These are phyloP conservation scores for Saturnispora gosingensis DNA, from an alignment of 805 yeast genomes.

Conservation along the genomic window DNA sequence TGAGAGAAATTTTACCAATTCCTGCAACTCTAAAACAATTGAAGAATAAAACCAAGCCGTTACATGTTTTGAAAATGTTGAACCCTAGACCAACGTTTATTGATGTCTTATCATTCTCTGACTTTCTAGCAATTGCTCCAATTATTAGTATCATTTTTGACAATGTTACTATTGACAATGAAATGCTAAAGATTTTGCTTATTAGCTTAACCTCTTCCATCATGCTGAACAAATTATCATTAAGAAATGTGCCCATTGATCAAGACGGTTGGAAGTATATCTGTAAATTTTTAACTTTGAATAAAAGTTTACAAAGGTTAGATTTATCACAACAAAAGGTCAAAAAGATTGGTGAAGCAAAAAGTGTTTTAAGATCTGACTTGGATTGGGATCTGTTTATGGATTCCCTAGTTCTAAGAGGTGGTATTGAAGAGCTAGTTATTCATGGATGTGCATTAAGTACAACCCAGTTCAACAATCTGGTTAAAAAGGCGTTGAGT, in stretches of 20 bases:
- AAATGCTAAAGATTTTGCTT: slow-evolving; percentile 43
- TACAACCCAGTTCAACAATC: slow-evolving; percentile 32
- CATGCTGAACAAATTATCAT: slow-evolving; percentile 41
- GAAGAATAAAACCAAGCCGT: slow-evolving; percentile 40
- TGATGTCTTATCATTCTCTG: slow-evolving; percentile 48
- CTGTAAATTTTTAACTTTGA: slow-evolving; percentile 39
- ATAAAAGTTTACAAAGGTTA: slow-evolving; percentile 37
- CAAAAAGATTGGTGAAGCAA: slow-evolving; percentile 32
- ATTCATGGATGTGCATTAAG: slow-evolving; percentile 46
- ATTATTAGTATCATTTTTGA: slow-evolving; percentile 47
- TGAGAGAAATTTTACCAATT: slow-evolving; percentile 40
- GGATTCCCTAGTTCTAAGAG: slow-evolving; percentile 32
- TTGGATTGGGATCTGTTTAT: slow-evolving; percentile 48
- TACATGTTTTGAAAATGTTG: slow-evolving; percentile 45
- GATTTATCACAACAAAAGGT: slow-evolving; percentile 51
- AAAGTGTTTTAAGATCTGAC: slow-evolving; percentile 30
- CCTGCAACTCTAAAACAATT: slow-evolving; percentile 46
- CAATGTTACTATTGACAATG: slow-evolving; percentile 45
- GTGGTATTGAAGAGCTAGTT: slow-evolving; percentile 50
- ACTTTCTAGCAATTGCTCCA: slow-evolving; percentile 47
- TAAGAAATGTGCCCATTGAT: slow-evolving; percentile 48
- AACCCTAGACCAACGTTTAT: slow-evolving; percentile 52
- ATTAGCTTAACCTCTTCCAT: slow-evolving; percentile 36
- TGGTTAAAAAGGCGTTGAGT: slow-evolving; percentile 34
- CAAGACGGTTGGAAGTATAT: slow-evolving; percentile 40